Conservation (phyloP, 2,329 filamentous ascomycete species). For the Fusarium verrucosum region DNA sequence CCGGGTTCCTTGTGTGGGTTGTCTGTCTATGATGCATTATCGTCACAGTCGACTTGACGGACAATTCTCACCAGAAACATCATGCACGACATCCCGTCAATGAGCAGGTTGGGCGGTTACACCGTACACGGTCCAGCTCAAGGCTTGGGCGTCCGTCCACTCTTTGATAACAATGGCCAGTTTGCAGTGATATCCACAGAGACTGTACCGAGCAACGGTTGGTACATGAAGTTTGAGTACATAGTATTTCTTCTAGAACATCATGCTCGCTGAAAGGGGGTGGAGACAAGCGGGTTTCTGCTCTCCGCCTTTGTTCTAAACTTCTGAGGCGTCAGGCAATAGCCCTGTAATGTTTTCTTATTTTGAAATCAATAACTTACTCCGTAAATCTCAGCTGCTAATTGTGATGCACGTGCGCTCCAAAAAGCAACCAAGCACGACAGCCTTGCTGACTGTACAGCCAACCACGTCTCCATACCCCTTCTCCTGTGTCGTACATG, state of each 20-base stretch:
- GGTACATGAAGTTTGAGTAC: conserved; percentile 30
- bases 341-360: conserved; percentile 26
- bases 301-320: conserved; percentile 9
- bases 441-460: conserved; percentile 13
- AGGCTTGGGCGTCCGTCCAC: conserved; percentile 32
- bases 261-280: conserved; percentile 14
- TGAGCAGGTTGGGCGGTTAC: conserved; percentile 39
- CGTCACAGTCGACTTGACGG: background rate
- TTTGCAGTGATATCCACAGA: conserved; percentile 20
- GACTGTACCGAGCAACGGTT: conserved; percentile 22
- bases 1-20: conserved; percentile 17
- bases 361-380: conserved; percentile 13
- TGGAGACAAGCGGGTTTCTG: background rate
- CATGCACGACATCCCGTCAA: conserved; percentile 40
- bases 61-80: conserved; percentile 20
- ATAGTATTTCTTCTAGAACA: conserved; percentile 19
- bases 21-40: conserved; percentile 2
- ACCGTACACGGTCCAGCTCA: conserved; percentile 37
- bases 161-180: conserved; percentile 12
- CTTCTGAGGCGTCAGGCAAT: background rate
- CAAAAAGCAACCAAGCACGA: background rate
- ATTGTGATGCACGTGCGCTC: conserved; percentile 30
- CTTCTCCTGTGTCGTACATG: conserved; percentile 43
- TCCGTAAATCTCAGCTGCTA: conserved; percentile 2
- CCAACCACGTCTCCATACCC: conserved; percentile 25